Evolutionary conservation across 2,329 filamentous ascomycete genomes (phyloP).

Genomic region (Diaporthe velutina): DNA sequence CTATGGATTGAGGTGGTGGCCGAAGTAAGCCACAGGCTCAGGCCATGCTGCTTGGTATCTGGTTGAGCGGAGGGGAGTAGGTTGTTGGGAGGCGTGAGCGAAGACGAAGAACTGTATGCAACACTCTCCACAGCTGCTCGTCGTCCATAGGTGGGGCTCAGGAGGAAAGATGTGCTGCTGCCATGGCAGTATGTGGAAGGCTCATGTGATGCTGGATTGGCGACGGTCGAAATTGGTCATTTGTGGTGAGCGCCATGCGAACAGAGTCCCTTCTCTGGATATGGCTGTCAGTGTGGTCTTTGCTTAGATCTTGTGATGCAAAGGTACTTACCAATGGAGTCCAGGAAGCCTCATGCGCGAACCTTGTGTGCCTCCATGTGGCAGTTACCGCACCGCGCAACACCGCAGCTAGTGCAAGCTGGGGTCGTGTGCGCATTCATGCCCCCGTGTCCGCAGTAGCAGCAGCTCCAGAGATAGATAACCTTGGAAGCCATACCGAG

Average conservation of each 20-base stretch:
- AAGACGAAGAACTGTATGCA: background rate
- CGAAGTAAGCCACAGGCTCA: background rate
- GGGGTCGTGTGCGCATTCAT: conserved; percentile 16
- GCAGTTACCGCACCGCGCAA: background rate
- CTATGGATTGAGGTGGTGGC: background rate
- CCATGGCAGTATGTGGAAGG: background rate
- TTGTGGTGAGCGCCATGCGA: background rate
- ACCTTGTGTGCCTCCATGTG: background rate
- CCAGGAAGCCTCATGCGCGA: background rate
- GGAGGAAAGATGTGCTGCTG: background rate
- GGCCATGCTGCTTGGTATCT: background rate
- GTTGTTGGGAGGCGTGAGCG: background rate
- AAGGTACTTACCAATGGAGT: background rate
- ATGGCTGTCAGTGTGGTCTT: background rate
- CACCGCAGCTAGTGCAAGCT: conserved; percentile 1
- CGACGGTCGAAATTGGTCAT: background rate
- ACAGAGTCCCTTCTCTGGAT: background rate
- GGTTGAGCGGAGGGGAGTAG: background rate
- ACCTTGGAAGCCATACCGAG: background rate
- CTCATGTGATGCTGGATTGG: background rate
- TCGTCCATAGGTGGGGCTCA: background rate
- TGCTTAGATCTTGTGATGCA: background rate
- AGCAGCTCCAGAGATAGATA: conserved; percentile 20
- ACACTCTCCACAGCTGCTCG: background rate
- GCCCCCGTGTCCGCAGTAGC: background rate